Evolutionary conservation across 2,329 filamentous ascomycete genomes (phyloP).

Genomic region (Beauveria brongniartii): DNA sequence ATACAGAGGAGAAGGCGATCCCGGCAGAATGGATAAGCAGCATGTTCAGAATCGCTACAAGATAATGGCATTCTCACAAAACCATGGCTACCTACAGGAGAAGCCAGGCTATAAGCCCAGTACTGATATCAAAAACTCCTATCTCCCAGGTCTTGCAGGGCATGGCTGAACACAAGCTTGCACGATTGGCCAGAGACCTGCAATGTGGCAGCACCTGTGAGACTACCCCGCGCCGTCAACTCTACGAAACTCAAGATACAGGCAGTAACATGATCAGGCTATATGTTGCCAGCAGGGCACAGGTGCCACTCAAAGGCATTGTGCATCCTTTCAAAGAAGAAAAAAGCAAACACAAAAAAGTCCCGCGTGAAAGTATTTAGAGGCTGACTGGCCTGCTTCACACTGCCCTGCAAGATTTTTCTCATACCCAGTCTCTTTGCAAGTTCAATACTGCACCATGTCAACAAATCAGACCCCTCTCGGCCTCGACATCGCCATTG

Average conservation of each 20-base stretch:
- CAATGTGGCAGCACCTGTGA: neutral
- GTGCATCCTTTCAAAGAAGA: no score
- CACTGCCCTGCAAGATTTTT: neutral
- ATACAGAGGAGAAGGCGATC: no score
- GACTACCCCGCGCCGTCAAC: neutral
- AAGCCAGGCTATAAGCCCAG: no score
- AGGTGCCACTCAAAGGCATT: neutral
- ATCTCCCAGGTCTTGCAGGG: no score
- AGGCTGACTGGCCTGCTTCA: neutral
- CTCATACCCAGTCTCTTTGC: neutral
- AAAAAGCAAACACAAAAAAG: no score
- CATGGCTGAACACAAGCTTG: neutral
- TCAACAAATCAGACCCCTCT: no score
- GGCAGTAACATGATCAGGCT: neutral
- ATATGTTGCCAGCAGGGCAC: neutral
- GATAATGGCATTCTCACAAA: no score
- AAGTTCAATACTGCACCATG: no score
- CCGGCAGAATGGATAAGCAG: no score
- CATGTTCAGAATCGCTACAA: no score
- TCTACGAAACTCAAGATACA: neutral
- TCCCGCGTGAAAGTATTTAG: neutral
- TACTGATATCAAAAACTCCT: no score
- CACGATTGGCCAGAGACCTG: neutral
- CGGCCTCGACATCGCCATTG: neutral
- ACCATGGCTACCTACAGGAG: no score